Base-by-base conservation (phyloP, 495 filamentous ascomycete genomes). In the Aspergillus homomorphus region DNA sequence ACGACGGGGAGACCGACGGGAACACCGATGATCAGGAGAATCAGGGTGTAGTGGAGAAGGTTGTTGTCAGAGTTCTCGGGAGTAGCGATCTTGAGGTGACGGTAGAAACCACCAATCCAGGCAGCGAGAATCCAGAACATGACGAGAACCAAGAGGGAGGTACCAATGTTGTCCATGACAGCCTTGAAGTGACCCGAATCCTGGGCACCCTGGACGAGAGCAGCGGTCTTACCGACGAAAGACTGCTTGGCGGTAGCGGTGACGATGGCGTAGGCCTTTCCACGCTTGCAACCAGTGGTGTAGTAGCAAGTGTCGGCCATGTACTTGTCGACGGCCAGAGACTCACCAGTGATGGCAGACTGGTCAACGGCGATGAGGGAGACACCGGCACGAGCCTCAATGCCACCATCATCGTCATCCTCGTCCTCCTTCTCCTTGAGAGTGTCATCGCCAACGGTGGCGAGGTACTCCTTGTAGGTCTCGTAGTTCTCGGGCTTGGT, bases 141-240 rank as follows among this genome's bases (percentile, higher is more conserved):
- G 74, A 89, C 87, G 53, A 89, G 75, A 67, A 89, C 86, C 58
- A 89, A 76, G 38, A 89, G 77, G 54, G 82, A 72, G 60, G 90
- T 95, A 75, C 87, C 86, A 60, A 89, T 89, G 69, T 82, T 85
- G 82, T 89, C 85, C 87, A 89, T 89, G 80, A 89, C 88, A 62
- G 86, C 86, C 77, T 89, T 89, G 84, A 89, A 89, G 76, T 89
- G 87, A 80, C 86, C 87, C 55, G 80, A 74, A 70, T 89, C 87
- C 68, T 87, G 75, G 63, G 87, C 86, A 62, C 86, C 86, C 69
- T 88, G 81, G 18, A 89, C 87, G 51, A 89, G 79, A 66, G 80
- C 79, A 62, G 87, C 87, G 56, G 86, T 89, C 68, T 83, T 82
- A 73, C 87, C 87, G 69, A 89, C 86, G 78, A 89, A 89, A 53